A percentile compares a stretch with the other conserved stretches of the same genome.
Conservation (phyloP, 495 filamentous ascomycete species). For the Oidiodendron maius region DNA sequence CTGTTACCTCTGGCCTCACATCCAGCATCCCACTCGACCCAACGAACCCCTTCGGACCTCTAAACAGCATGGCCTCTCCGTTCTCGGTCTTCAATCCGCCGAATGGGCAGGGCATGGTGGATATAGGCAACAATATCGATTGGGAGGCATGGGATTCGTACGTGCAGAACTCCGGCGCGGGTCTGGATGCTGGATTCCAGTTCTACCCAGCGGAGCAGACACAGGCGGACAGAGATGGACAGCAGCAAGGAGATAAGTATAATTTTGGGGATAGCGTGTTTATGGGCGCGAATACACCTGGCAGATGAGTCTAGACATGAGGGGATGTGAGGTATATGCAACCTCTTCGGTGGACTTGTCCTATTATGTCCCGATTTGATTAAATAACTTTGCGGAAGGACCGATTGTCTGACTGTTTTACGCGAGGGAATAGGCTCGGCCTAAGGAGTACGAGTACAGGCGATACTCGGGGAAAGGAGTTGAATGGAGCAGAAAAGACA, state of each 20-base stretch:
- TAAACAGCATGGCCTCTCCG: conserved; percentile 17
- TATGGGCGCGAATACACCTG: conserved; percentile 25
- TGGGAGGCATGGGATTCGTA: conserved; percentile 28
- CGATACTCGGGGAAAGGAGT: too few species aligned
- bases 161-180: conserved; percentile 21
- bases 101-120: conserved; percentile 19
- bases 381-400: too few species aligned
- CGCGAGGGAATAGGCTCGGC: too few species aligned
- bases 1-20: conserved; percentile 17
- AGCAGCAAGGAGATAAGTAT: conserved; percentile 1
- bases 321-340: too few species aligned
- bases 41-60: conserved; percentile 14
- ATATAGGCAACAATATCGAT: conserved; percentile 21
- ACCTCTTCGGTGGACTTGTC: too few species aligned
- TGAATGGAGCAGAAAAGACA: too few species aligned
- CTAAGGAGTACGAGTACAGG: too few species aligned
- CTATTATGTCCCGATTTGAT: too few species aligned
- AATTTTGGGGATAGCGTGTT: conserved; percentile 21
- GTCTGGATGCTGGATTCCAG: conserved; percentile 17
- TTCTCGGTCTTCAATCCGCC: conserved; percentile 21
- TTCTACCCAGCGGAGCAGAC: conserved; percentile 17
- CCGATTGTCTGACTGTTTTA: too few species aligned
- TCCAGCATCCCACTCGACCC: conserved; percentile 13
- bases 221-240: not conserved
- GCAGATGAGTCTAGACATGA: too few species aligned